Evolutionary conservation across 495 filamentous ascomycete genomes (phyloP), one percentile per base, ranked within the genome.

Genomic region (Jackrogersella minutella): DNA sequence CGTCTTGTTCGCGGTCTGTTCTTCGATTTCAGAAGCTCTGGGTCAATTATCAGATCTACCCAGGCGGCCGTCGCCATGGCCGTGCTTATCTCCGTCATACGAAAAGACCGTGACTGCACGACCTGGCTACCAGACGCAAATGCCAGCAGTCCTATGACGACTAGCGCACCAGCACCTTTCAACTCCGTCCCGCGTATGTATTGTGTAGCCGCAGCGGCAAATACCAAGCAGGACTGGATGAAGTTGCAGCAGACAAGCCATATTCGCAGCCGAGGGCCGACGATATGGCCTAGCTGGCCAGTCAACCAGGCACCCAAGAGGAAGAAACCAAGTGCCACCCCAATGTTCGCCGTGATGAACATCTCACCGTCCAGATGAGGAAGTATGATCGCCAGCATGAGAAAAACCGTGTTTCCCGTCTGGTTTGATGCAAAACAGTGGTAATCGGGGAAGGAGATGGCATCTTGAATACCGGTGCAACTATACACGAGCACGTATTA

Each of bases 31-130:
- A 80, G 73, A 44, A 89, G 63, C 0, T 73, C 54, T 11, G 76
- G 77, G 69, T 88, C 86, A 43, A 88, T 82, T 19, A 87, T 71
- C 22, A 89, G 60, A 62, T 88, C 86, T 5, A 89, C 73, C 79
- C 84, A 88, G 2, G 86, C 85, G 6, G 87, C 85, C 22, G 86
- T 89, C 1, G 86, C 87, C 86, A 88, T 88, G 2, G 86, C 86
- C n/a, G 87, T 88, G 21, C 78, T 86, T 28, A 88, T 89, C 68
- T 89, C 85, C 5, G 84, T 84, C 73, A 87, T 81, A 43, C 80
- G 74, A 58, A 89, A 68, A 7, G 78, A 73, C 5, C 86, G 76
- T 3, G 77, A 78, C 77, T 86, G 80, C 13, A 85, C 85, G 0
- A 89, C 86, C 69, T 88, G 87, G 5, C 76, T 80, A 1, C 86